Percentiles rank a stretch among this genome's conserved stretches.
Conservation (phyloP, 495 filamentous ascomycete species). For the Annulohypoxylon stygium region DNA sequence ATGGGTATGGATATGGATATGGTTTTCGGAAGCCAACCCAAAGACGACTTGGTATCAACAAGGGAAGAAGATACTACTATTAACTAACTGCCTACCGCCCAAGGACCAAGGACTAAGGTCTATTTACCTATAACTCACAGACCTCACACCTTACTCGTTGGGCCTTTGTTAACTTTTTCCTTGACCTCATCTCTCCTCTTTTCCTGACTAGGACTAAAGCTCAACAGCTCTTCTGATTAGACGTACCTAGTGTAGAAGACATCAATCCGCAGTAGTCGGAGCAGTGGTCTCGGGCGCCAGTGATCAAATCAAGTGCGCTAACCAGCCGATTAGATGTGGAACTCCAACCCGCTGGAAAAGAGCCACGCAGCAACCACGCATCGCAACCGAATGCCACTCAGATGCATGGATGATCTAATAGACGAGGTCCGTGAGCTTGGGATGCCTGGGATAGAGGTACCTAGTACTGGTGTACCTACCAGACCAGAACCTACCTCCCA, state of each 20-base stretch:
- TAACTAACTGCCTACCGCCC: constrained; percentile 7
- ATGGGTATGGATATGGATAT: neutral
- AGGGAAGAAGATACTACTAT: neutral
- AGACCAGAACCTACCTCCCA: neutral
- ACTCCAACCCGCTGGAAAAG: constrained; percentile 24
- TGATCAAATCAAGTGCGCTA: constrained; percentile 26
- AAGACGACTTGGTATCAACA: constrained; percentile 33
- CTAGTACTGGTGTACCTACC: neutral
- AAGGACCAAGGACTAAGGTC: neutral
- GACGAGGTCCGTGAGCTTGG: constrained; percentile 43
- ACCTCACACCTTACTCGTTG: constrained; percentile 10
- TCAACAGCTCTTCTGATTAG: constrained; percentile 8
- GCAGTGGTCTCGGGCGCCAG: constrained; percentile 23
- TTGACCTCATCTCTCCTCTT: constrained; percentile 21
- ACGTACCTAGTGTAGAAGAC: constrained; percentile 14
- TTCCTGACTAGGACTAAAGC: constrained; percentile 35
- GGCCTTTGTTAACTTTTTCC: constrained; percentile 22
- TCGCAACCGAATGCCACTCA: constrained; percentile 41
- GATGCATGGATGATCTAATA: constrained; percentile 41
- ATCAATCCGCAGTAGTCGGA: constrained; percentile 28
- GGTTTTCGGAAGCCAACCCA: constrained; percentile 28
- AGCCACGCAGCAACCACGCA: constrained; percentile 26
- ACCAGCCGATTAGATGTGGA: constrained; percentile 28
- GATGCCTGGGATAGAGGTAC: constrained; percentile 10
- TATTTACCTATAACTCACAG: constrained; percentile 12